A percentile compares a stretch with the other conserved stretches of the same genome.
Conservation (phyloP, 176 grass and related monocot genomes). For the Cocos nucifera region DNA sequence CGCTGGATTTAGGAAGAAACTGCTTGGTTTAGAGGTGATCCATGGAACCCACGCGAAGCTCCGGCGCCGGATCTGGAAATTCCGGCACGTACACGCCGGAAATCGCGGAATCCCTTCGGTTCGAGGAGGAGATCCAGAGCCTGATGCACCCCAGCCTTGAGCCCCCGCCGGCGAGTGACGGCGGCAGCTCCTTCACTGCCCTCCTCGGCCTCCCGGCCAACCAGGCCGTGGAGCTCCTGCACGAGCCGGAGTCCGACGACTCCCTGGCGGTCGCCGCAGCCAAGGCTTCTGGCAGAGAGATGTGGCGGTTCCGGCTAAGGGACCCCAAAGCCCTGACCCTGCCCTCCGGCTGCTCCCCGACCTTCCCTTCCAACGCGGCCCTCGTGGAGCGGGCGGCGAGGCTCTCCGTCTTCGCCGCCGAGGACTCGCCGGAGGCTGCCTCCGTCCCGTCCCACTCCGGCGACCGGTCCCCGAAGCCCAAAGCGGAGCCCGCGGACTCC, state of each 20-base stretch:
- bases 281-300: slow-evolving; percentile 9
- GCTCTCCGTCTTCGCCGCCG: slow-evolving; percentile 41
- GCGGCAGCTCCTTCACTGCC: slow-evolving; percentile 18
- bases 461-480: neutral
- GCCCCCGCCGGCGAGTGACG: neutral
- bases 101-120: slow-evolving; percentile 22
- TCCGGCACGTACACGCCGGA: slow-evolving; percentile 12
- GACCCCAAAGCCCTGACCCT: neutral
- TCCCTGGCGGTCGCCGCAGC: neutral
- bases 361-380: slow-evolving; percentile 54
- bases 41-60: neutral
- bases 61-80: slow-evolving; percentile 5
- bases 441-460: slow-evolving; percentile 3
- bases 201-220: slow-evolving; percentile 18
- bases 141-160: slow-evolving; percentile 11
- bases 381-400: slow-evolving; percentile 48
- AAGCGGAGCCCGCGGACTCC: slow-evolving; percentile 6
- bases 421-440: neutral
- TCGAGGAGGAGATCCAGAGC: slow-evolving; percentile 30
- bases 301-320: neutral
- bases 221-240: slow-evolving; percentile 41
- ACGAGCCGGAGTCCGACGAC: slow-evolving; percentile 20
- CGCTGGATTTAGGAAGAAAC: neutral
- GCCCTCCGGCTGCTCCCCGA: slow-evolving; percentile 27
- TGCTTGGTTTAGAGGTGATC: neutral